Evolutionary conservation across 208 protist genomes (phyloP), one percentile per base, ranked within the genome.

Genomic region (Wallacemonas sp.): DNA sequence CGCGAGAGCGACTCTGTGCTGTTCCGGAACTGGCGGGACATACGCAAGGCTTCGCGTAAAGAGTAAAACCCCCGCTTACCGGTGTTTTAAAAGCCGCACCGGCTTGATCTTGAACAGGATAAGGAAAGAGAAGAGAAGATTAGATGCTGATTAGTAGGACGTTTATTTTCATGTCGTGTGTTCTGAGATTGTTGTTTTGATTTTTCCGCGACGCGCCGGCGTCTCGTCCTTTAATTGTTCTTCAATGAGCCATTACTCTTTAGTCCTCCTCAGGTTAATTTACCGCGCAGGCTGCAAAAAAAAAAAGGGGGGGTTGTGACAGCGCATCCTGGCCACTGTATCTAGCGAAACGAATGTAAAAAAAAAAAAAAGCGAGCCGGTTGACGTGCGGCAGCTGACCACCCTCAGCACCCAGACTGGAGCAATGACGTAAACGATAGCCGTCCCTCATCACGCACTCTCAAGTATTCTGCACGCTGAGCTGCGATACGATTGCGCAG

Each of bases 391-490:
- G n/a, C n/a, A n/a, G n/a, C n/a, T n/a, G n/a, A n/a, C n/a, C n/a
- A n/a, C n/a, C n/a, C 36, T 17, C 36, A 14, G 36, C 6, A 19
- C 24, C 30, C 30, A 6, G 51, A 27, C 5, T 12, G 51, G 4
- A 58, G 51, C 3, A 39, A 6, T 9, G 51, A 5, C 5, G 24
- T 22, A 9, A 58, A 39, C 30, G 28, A 24, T 31, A 39, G 0
- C 4, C 51, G 51, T 31, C n/a, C 51, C 8, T 15, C 4, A 26
- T 58, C 30, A 17, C 27, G 31, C 28, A 58, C 51, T 12, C 51
- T 26, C 51, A 58, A 21, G 30, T 31, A 58, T 31, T 58, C 51
- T n/a, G 51, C 51, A 8, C 51, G 51, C 22, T 58, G 51, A 9
- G 3, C n/a, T 5, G 28, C 51, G n/a, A 58, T 33, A 19, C 17